These are phyloP conservation scores for Auriscalpium orientale DNA, from an alignment of 768 basidiomycete species.

Conservation along the genomic window DNA sequence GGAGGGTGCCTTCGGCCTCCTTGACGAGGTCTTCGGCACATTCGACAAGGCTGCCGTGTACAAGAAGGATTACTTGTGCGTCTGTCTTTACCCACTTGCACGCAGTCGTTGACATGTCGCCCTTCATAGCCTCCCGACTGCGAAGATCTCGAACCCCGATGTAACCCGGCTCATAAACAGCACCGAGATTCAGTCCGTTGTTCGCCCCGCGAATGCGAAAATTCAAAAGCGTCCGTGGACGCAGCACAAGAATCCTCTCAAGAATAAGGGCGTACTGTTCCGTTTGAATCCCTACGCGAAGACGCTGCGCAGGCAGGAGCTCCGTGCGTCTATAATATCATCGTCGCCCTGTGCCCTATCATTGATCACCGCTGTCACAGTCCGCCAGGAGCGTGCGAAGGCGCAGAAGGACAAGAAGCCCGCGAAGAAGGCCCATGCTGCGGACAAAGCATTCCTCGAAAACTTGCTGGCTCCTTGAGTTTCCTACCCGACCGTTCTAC, in stretches of 20 bases:
- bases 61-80: conserved; percentile 88
- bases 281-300: conserved; percentile 98
- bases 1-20: conserved; percentile 82
- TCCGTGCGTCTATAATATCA: conserved; percentile 49
- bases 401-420: conserved; percentile 54
- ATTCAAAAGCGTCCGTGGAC: conserved; percentile 91
- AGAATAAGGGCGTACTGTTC: conserved; percentile 92
- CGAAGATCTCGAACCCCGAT: conserved; percentile 97
- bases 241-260: conserved; percentile 97
- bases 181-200: conserved; percentile 94
- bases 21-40: conserved; percentile 95
- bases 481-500: background rate
- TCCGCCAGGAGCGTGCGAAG: conserved; percentile 74
- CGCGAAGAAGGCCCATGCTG: conserved; percentile 51
- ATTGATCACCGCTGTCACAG: conserved; percentile 27
- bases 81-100: conserved; percentile 8
- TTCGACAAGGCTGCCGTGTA: conserved; percentile 76
- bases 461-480: conserved; percentile 82
- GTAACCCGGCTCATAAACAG: conserved; percentile 97
- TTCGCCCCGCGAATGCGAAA: conserved; percentile 84
- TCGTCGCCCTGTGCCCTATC: background rate
- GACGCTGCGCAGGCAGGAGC: conserved; percentile 81
- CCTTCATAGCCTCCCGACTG: conserved; percentile 67
- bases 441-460: conserved; percentile 78
- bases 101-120: background rate